Evolutionary conservation across 2,329 filamentous ascomycete genomes (phyloP).

Genomic region (Trichophyton verrucosum): DNA sequence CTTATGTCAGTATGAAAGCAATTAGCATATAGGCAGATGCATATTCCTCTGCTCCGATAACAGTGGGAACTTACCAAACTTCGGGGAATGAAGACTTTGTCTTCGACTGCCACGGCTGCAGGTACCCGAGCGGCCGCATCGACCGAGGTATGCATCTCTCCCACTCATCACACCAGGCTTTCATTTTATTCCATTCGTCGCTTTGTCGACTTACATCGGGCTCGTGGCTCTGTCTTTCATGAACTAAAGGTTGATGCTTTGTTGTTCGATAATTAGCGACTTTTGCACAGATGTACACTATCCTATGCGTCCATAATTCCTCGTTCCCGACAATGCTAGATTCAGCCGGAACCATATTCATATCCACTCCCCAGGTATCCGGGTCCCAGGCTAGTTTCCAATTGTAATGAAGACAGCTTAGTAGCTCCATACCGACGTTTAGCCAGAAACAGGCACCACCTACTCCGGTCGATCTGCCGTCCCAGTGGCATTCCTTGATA

Average conservation of each 20-base stretch:
- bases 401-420: conserved; percentile 76
- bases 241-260: conserved; percentile 48
- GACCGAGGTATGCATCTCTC: conserved; percentile 63
- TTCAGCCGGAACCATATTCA: conserved; percentile 52
- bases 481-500: conserved; percentile 84
- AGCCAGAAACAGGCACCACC: conserved; percentile 90
- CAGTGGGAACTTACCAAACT: conserved; percentile 52
- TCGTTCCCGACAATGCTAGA: conserved; percentile 50
- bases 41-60: background rate
- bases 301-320: conserved; percentile 77
- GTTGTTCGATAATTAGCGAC: conserved; percentile 72
- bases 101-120: conserved; percentile 54
- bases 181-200: conserved; percentile 69
- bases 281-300: conserved; percentile 78
- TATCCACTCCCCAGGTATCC: conserved; percentile 76
- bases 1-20: conserved; percentile 6
- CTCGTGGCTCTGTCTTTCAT: conserved; percentile 47
- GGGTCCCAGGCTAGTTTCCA: conserved; percentile 82
- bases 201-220: conserved; percentile 51
- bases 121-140: conserved; percentile 75
- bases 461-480: conserved; percentile 62
- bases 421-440: conserved; percentile 79
- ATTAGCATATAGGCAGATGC: background rate
- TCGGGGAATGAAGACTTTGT: conserved; percentile 70
- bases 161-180: conserved; percentile 73